Percentiles rank a stretch among this genome's conserved stretches.
phyloP scores from a whole-genome alignment of 2,329 filamentous ascomycete species.

The Claviceps sorghi region DNA sequence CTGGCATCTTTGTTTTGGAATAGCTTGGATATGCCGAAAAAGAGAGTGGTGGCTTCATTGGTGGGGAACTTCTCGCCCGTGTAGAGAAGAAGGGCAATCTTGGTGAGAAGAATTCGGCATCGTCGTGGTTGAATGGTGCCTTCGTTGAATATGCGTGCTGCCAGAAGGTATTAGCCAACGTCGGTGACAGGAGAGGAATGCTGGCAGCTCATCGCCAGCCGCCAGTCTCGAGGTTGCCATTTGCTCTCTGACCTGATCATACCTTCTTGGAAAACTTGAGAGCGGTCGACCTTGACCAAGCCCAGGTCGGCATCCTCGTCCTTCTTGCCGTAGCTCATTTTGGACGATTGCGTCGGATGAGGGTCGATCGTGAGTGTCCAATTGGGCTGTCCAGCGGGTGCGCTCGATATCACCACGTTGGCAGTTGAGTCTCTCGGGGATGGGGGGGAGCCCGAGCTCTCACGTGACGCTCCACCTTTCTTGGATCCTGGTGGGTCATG shows the following conservation, averaged over 20 bases:
- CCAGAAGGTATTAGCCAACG: conserved; percentile 4
- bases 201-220: background rate
- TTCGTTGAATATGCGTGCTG: conserved; percentile 93
- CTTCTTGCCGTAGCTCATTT: conserved; percentile 97
- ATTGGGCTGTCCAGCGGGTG: conserved; percentile 18
- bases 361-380: conserved; percentile 19
- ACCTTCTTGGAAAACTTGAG: conserved; percentile 98
- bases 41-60: conserved; percentile 93
- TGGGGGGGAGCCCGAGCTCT: conserved; percentile 11
- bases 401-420: conserved; percentile 24
- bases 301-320: conserved; percentile 92
- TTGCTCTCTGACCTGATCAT: conserved; percentile 18
- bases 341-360: conserved; percentile 28
- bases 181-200: background rate
- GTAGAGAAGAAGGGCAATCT: conserved; percentile 91
- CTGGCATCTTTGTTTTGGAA: conserved; percentile 99
- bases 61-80: conserved; percentile 94
- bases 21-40: conserved; percentile 97
- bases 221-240: conserved; percentile 1
- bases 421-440: conserved; percentile 19
- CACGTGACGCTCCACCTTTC: conserved; percentile 20
- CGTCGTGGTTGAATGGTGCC: conserved; percentile 91
- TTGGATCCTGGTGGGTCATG: background rate
- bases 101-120: conserved; percentile 95
- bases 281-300: conserved; percentile 94